Percentiles rank a stretch among this genome's conserved stretches.
Conservation (phyloP, 2,329 filamentous ascomycete genomes). For the Stagonosporopsis tanaceti region DNA sequence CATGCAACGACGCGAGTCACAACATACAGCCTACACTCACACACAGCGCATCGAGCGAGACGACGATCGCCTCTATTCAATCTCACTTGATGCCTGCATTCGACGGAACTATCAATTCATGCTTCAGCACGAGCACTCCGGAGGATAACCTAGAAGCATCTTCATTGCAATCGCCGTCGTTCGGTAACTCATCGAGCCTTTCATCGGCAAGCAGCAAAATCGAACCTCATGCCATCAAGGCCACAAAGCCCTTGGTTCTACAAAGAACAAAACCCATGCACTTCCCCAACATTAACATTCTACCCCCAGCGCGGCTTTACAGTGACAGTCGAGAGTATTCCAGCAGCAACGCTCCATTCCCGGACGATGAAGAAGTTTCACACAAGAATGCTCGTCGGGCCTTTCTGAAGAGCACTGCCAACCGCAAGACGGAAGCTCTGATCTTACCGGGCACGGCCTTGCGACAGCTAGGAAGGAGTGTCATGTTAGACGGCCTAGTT, state of each 20-base stretch:
- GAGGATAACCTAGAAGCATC: too few relatives aligned
- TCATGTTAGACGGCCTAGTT: background rate
- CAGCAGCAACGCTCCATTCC: background rate
- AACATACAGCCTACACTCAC: too few relatives aligned
- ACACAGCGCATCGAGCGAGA: too few relatives aligned
- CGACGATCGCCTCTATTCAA: too few relatives aligned
- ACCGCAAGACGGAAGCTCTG: background rate
- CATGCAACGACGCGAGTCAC: too few relatives aligned
- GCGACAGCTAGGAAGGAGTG: background rate
- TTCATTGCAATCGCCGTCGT: too few relatives aligned
- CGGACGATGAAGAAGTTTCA: background rate
- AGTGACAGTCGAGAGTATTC: background rate
- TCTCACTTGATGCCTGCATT: too few relatives aligned
- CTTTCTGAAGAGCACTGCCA: background rate
- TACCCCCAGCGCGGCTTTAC: background rate
- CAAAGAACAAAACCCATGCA: background rate
- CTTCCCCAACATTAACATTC: background rate
- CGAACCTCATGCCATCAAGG: too few relatives aligned
- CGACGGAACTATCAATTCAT: too few relatives aligned
- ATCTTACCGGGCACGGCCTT: background rate
- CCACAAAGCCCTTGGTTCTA: background rate
- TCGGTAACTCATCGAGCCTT: too few relatives aligned
- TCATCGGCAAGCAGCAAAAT: too few relatives aligned
- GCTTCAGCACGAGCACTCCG: too few relatives aligned
- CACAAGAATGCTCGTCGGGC: background rate